A percentile compares a stretch with the other conserved stretches of the same genome.
phyloP scores from a whole-genome alignment of 2,329 filamentous ascomycete species.

The Cytospora paraplurivora region DNA sequence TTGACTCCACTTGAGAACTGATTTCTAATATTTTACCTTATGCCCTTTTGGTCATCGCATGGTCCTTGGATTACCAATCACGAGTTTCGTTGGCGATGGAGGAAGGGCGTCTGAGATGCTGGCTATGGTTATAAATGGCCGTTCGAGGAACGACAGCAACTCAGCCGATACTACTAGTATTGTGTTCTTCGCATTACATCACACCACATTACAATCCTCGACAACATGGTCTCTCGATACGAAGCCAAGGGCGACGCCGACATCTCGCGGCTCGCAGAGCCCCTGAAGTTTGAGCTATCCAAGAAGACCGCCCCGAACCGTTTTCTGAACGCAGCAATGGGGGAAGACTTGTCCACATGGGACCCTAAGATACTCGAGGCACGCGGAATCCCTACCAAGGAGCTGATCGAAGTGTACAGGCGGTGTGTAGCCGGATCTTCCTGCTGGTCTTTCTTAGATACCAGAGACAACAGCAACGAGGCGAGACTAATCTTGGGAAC shows the following conservation, averaged over 20 bases:
- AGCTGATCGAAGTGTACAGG: constrained; percentile 57
- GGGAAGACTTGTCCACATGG: constrained; percentile 64
- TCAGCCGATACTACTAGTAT: neutral
- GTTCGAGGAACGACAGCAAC: neutral
- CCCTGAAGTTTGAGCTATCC: constrained; percentile 48
- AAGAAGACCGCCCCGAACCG: constrained; percentile 61
- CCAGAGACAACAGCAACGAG: neutral
- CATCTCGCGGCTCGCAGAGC: neutral
- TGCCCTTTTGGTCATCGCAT: neutral
- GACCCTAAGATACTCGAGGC: constrained; percentile 58
- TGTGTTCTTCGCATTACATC: neutral
- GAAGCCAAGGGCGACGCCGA: neutral
- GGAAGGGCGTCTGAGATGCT: neutral
- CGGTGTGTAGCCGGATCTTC: constrained; percentile 33
- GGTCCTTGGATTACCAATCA: neutral
- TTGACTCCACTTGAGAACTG: no score
- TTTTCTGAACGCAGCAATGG: constrained; percentile 68
- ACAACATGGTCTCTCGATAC: neutral
- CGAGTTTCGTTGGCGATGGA: neutral
- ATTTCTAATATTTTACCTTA: neutral
- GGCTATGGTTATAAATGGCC: neutral
- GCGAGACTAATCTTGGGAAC: neutral
- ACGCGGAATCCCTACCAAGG: constrained; percentile 46
- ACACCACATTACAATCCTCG: neutral
- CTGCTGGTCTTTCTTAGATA: neutral